Evolutionary conservation across 176 grass and related monocot species (phyloP), one percentile per base, ranked within the genome.

Genomic region (Cenchrus purpureus): DNA sequence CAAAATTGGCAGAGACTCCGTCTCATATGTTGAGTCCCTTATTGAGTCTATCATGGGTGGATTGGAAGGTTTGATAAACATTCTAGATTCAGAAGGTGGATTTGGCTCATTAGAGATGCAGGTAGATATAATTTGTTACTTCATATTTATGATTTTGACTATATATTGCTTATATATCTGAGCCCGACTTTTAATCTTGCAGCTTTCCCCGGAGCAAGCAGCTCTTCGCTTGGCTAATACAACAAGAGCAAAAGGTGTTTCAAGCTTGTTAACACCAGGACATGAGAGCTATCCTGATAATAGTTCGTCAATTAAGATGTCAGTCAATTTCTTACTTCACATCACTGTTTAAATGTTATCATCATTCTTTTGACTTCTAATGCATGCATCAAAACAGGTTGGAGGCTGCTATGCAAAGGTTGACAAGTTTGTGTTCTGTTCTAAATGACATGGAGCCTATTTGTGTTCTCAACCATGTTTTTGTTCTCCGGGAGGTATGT

Each of bases 401-500:
- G 68, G 96, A 98, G 88, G 96, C 96, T 73, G 96, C 96, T 48
- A 95, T 95, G 89, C 96, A 98, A 80, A 98, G 96, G 78, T 43
- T 98, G 83, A 95, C 93, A 66, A 95, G 91, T 98, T 87, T 98
- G 72, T 98, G 96, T 79, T 98, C 96, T 67, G 96, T 98, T 80
- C 84, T 98, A 84, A 98, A 98, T 93, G 96, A 98, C 32, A 98
- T 98, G 96, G 96, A 98, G 87, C 96, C 96, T 85, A 92, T 98
- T 77, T 92, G 96, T 92, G 96, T 98, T 82, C 93, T 95, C 70
- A 98, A 98, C 80, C 96, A 98, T 90, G 96, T 98, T 86, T 98
- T 98, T 89, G 90, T 98, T 88, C 89, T 98, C 58, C 89, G 96
- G 10, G 96, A 98, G 96, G 96, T 95, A 84, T 68, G 82, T 70